phyloP scores from a whole-genome alignment of 768 basidiomycete genomes.

The Hygrocybe punicea region DNA sequence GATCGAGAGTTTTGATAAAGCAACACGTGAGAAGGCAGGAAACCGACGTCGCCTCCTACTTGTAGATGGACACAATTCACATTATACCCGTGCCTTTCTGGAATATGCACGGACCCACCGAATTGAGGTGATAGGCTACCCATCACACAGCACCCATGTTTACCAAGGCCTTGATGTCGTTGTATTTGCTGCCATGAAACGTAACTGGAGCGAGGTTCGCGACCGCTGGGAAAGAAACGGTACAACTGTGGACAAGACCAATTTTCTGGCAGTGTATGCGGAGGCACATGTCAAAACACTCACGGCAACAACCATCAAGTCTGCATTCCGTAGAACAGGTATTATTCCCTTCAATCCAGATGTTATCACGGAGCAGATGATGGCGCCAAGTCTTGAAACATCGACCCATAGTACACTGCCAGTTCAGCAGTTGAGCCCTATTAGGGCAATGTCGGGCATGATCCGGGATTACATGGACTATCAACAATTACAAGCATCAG shows the following conservation, averaged over 20 bases:
- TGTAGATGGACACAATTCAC: slow-evolving; percentile 21
- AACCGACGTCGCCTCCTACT: neutral
- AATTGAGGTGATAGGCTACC: slow-evolving; percentile 28
- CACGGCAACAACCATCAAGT: slow-evolving; percentile 10
- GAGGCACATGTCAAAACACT: slow-evolving; percentile 8
- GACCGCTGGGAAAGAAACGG: slow-evolving; percentile 11
- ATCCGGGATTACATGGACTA: neutral
- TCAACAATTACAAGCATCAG: neutral
- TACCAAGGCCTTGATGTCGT: slow-evolving; percentile 21
- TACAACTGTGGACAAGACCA: slow-evolving; percentile 23
- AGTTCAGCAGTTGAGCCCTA: slow-evolving; percentile 8
- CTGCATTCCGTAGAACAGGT: slow-evolving; percentile 22
- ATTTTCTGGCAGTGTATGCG: slow-evolving; percentile 27
- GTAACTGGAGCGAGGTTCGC: slow-evolving; percentile 13
- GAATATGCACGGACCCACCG: slow-evolving; percentile 27
- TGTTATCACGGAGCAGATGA: slow-evolving; percentile 20
- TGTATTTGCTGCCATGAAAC: slow-evolving; percentile 14
- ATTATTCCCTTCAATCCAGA: slow-evolving; percentile 18
- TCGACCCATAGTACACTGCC: slow-evolving; percentile 12
- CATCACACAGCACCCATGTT: slow-evolving; percentile 25
- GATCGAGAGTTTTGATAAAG: slow-evolving; percentile 34
- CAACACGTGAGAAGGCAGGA: slow-evolving; percentile 23
- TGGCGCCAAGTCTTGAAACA: slow-evolving; percentile 22
- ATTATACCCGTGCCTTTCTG: slow-evolving; percentile 31
- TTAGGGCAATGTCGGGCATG: neutral